Evolutionary conservation across 1,284 basidiomycete genomes (phyloP), one percentile per base, ranked within the genome.

Genomic region (Tylopilus microsporus): DNA sequence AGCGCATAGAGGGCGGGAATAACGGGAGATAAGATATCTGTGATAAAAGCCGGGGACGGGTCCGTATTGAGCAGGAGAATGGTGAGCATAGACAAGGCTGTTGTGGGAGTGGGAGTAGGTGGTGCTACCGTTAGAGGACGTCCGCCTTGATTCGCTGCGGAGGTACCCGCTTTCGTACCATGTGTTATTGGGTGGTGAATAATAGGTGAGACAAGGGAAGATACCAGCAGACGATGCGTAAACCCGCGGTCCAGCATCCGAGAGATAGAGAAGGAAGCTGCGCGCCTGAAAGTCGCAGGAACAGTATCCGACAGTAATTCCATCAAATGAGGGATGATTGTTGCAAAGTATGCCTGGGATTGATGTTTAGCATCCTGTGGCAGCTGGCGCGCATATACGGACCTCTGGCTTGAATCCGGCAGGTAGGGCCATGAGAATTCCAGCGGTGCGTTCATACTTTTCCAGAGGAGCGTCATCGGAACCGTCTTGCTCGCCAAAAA

Each of bases 61-160:
- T 94, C 91, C 7, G 86, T 84, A 63, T 92, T 89, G 8, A 83
- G 79, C 4, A 92, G 72, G 30, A 92, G 75, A 3, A 75, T 77
- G 56, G 83, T 75, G 10, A 90, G 68, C 3, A 70, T 78, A 9
- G 73, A 70, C 25, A 89, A 68, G 3, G 81, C 76, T 12, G 70
- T 70, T 4, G 75, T 68, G 5, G 43, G 43, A 6, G 54, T 68
- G 2, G 43, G 43, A 6, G 54, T 52, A 13, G 54, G 49, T 9
- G 30, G n/a, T 46, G 49, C 15, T 18, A 13, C 12, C 19, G 53
- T 52, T 39, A 56, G 57, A 37, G 37, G 60, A 11, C 19, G 36
- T 50, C 47, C 61, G 51, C 54, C 56, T 6, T 62, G 30, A 34
- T 55, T 49, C 10, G 56, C 49, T 36, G 54, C 16, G 52, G 37